These are phyloP conservation scores for Teunomyces pallodes DNA, from an alignment of 805 yeast species.

Conservation along the genomic window DNA sequence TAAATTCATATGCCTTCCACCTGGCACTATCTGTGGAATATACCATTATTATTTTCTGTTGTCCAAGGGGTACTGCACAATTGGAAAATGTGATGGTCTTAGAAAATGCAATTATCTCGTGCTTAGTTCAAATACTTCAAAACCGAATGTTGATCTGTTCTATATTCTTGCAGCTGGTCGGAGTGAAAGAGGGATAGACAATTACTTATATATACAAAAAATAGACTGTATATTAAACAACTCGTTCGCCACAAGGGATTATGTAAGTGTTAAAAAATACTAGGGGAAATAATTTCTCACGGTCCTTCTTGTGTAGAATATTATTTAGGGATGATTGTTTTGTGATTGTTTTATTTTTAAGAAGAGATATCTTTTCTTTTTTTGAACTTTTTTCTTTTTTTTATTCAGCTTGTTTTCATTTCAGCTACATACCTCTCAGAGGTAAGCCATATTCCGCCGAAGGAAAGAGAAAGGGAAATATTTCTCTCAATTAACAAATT, in stretches of 20 bases:
- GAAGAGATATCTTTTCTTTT: neutral
- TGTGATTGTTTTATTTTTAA: neutral
- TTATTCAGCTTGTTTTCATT: neutral
- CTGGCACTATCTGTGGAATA: constrained; percentile 45
- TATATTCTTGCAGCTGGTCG: neutral
- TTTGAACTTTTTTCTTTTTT: neutral
- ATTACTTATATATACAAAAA: neutral
- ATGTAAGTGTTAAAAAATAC: constrained; percentile 2
- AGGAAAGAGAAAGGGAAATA: too few relatives aligned
- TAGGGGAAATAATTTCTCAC: constrained; percentile 1
- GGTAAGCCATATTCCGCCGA: too few relatives aligned
- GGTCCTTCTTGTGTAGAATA: neutral
- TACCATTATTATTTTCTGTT: constrained; percentile 23
- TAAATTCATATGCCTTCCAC: constrained; percentile 64
- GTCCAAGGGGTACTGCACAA: neutral
- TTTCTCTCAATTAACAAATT: too few relatives aligned
- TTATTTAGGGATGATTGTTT: neutral
- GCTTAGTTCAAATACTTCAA: neutral
- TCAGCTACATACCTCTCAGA: too few relatives aligned
- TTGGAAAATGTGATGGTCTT: neutral
- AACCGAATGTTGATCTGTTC: neutral
- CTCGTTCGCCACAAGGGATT: constrained; percentile 1
- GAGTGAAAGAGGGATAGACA: neutral
- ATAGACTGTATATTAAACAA: neutral
- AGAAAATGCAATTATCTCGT: neutral